Percentiles rank a stretch among this genome's conserved stretches.
phyloP scores from a whole-genome alignment of 306 rosid species.

The Aeschynomene evenia region DNA sequence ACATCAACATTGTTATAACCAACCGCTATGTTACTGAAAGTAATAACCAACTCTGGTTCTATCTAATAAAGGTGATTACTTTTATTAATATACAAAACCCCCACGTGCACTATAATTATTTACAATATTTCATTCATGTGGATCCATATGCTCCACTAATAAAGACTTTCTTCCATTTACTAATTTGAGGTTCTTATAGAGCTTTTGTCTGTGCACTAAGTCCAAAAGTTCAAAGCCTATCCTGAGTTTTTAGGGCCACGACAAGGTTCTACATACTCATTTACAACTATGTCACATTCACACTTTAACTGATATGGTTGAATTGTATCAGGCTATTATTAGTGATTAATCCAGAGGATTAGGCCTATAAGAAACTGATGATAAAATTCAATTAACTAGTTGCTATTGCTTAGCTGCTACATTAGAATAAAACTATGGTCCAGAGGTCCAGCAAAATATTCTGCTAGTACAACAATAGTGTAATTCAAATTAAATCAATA shows the following conservation, averaged over 20 bases:
- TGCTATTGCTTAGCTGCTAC: background rate
- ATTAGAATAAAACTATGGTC: background rate
- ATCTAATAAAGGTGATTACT: constrained; percentile 30
- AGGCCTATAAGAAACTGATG: constrained; percentile 44
- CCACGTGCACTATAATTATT: constrained; percentile 7
- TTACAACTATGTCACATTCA: constrained; percentile 53
- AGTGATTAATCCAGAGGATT: constrained; percentile 51
- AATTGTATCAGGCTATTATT: constrained; percentile 60
- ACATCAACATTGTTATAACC: constrained; percentile 97
- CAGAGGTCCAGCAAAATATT: background rate
- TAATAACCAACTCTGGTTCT: too few species aligned
- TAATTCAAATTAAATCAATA: background rate
- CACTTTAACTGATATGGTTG: constrained; percentile 60
- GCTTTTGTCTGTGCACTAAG: constrained; percentile 50
- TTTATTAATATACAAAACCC: constrained; percentile 35
- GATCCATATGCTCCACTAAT: constrained; percentile 78
- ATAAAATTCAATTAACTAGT: constrained; percentile 7
- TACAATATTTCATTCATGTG: constrained; percentile 55
- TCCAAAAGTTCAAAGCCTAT: constrained; percentile 60
- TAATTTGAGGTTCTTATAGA: constrained; percentile 50
- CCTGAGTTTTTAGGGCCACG: constrained; percentile 47
- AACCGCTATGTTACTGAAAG: constrained; percentile 98
- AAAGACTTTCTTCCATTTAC: constrained; percentile 62
- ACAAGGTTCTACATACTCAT: constrained; percentile 40
- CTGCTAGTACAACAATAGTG: background rate